phyloP scores from a whole-genome alignment of 169 alveolate species.

The Cryptosporidium andersoni region DNA sequence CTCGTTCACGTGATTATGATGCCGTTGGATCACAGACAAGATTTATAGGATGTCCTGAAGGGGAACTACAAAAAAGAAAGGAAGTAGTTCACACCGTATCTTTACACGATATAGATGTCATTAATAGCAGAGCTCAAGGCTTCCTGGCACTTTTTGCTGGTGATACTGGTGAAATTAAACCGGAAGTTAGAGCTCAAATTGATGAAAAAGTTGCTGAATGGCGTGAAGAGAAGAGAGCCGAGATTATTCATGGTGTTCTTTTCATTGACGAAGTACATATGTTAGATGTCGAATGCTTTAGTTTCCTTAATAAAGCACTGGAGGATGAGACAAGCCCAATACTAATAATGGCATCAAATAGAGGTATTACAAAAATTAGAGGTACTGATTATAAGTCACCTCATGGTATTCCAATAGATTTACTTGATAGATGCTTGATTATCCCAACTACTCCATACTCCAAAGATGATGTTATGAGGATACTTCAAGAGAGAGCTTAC shows the following conservation, averaged over 20 bases:
- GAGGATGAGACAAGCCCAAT: slow-evolving; percentile 97
- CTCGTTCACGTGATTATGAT: slow-evolving; percentile 96
- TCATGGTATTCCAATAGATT: slow-evolving; percentile 99
- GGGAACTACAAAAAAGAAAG: slow-evolving; percentile 98
- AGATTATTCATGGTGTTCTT: slow-evolving; percentile 94
- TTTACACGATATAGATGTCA: slow-evolving; percentile 98
- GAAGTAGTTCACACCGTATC: slow-evolving; percentile 99
- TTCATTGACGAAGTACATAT: slow-evolving; percentile 99
- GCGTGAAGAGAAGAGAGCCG: slow-evolving; percentile 97
- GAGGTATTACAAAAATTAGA: slow-evolving; percentile 96
- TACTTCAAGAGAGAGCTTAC: slow-evolving; percentile 93
- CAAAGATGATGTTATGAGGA: slow-evolving; percentile 89
- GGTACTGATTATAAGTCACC: slow-evolving; percentile 98
- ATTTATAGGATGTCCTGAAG: slow-evolving; percentile 97
- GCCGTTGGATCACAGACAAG: slow-evolving; percentile 95
- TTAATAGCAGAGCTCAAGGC: slow-evolving; percentile 96
- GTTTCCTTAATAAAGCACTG: slow-evolving; percentile 96
- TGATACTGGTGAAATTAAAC: slow-evolving; percentile 98
- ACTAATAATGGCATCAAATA: slow-evolving; percentile 99
- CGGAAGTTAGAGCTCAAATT: slow-evolving; percentile 97
- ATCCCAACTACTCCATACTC: slow-evolving; percentile 96
- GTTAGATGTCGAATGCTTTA: slow-evolving; percentile 99
- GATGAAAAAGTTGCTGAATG: slow-evolving; percentile 98
- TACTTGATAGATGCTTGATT: slow-evolving; percentile 96
- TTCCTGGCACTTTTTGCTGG: slow-evolving; percentile 98